These are phyloP conservation scores for Curvularia spicifera DNA, from an alignment of 2,329 filamentous ascomycete species.

Conservation along the genomic window DNA sequence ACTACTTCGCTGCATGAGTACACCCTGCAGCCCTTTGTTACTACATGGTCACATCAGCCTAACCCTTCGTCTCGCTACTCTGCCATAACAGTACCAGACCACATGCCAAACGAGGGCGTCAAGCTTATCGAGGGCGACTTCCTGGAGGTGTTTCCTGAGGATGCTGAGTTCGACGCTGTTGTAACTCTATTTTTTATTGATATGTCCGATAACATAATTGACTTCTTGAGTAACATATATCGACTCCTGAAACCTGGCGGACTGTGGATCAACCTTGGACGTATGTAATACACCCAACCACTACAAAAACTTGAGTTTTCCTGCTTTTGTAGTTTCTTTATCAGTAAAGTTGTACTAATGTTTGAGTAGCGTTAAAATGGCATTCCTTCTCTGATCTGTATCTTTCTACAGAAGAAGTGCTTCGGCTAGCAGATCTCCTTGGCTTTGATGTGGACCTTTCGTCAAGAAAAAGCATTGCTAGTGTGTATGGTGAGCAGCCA, in stretches of 20 bases:
- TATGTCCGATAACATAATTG: not conserved
- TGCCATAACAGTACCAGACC: not conserved
- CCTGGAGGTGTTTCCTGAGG: not conserved
- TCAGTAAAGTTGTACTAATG: not conserved
- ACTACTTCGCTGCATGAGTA: not conserved
- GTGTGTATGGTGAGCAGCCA: not conserved
- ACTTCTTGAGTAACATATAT: not conserved
- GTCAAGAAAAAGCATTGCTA: not conserved
- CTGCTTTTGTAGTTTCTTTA: not conserved
- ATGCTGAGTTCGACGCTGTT: not conserved
- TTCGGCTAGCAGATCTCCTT: not conserved
- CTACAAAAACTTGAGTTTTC: not conserved
- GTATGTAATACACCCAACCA: not conserved
- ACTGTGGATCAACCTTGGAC: not conserved
- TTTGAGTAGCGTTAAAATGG: not conserved
- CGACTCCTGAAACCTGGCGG: not conserved
- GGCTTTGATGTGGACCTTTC: not conserved
- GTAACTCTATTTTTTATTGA: not conserved
- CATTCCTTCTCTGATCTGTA: not conserved
- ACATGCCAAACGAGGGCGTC: not conserved
- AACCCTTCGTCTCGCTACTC: not conserved
- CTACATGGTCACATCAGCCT: not conserved
- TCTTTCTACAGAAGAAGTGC: not conserved
- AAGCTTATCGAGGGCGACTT: not conserved
- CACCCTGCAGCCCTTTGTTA: not conserved